Base-by-base conservation (phyloP, 2,329 filamentous ascomycete genomes). In the Colletotrichum sp. region DNA sequence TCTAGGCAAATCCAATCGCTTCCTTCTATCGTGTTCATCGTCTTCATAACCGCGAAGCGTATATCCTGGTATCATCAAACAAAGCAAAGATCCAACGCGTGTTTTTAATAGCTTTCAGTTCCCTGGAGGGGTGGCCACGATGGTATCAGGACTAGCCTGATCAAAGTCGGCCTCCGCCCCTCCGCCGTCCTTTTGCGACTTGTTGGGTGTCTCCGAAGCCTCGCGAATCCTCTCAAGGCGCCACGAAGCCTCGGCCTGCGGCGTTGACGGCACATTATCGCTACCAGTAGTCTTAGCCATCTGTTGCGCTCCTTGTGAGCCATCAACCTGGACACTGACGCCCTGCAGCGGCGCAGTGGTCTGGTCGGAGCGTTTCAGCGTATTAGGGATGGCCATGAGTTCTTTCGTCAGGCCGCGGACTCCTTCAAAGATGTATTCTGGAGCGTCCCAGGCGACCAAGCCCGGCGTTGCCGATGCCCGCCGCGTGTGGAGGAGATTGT, bases 361-460 rank as follows among this genome's bases (percentile, higher is more conserved):
- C 26, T 80, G 76, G 6, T 79, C 76, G 0, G 80, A 34, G 18
- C 78, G 77, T 28, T 79, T 80, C n/a, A 90, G 83, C 18, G 86
- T 83, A 49, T 79, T 79, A 70, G 89, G 87, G 9, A 78, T 75
- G 28, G 79, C 81, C 16, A 88, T 34, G 10, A 90, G 79, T 5
- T 83, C 84, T 70, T 82, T 83, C 1, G 86, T 85, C 39, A 90
- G 81, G 6, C 82, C 85, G 39, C 85, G 81, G 4, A 85, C 83
- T 1, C 89, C 89, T 4, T 83, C 78, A 0, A 82, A 78, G 71
- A 90, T 87, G 49, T 88, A 78, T 36, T 88, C 86, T 2, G 89
- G 88, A 18, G 85, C 81, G 74, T 90, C 88, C 86, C 88, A 89
- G 13, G 87, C 85, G 39, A 91, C 78, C 39, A 90, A 81, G 0